A percentile compares a stretch with the other conserved stretches of the same genome.
These are phyloP conservation scores for Eucalyptus cloeziana DNA, from an alignment of 345 rosid species.

Conservation along the genomic window DNA sequence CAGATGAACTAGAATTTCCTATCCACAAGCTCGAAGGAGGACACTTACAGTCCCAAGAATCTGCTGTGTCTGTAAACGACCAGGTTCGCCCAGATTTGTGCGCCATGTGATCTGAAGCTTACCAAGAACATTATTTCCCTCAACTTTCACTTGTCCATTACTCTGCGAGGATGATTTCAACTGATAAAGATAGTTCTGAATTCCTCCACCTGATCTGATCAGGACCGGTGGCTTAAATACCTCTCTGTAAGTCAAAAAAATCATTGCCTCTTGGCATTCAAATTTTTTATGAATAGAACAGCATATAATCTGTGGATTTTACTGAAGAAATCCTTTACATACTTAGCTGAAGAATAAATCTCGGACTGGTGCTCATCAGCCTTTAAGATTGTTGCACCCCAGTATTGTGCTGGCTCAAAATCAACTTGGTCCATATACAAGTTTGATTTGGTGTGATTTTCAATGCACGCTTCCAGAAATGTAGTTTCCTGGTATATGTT, in stretches of 20 bases:
- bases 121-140: slow-evolving; percentile 74
- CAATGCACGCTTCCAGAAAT: slow-evolving; percentile 88
- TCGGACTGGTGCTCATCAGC: slow-evolving; percentile 34
- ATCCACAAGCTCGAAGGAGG: neutral
- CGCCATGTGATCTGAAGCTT: slow-evolving; percentile 98
- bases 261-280: neutral
- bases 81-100: slow-evolving; percentile 94
- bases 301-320: neutral
- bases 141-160: slow-evolving; percentile 34
- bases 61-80: slow-evolving; percentile 96
- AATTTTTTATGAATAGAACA: neutral
- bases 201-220: slow-evolving; percentile 87
- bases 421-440: slow-evolving; percentile 98
- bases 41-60: slow-evolving; percentile 81
- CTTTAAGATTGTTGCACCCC: slow-evolving; percentile 58
- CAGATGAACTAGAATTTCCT: neutral
- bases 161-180: slow-evolving; percentile 34
- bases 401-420: slow-evolving; percentile 86
- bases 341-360: slow-evolving; percentile 33
- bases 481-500: slow-evolving; percentile 55
- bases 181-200: slow-evolving; percentile 76
- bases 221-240: slow-evolving; percentile 59
- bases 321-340: neutral
- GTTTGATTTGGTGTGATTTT: slow-evolving; percentile 84
- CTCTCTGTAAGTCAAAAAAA: slow-evolving; percentile 29